Conservation (phyloP, 257 asterid genomes). For the Solanum paucissectum region DNA sequence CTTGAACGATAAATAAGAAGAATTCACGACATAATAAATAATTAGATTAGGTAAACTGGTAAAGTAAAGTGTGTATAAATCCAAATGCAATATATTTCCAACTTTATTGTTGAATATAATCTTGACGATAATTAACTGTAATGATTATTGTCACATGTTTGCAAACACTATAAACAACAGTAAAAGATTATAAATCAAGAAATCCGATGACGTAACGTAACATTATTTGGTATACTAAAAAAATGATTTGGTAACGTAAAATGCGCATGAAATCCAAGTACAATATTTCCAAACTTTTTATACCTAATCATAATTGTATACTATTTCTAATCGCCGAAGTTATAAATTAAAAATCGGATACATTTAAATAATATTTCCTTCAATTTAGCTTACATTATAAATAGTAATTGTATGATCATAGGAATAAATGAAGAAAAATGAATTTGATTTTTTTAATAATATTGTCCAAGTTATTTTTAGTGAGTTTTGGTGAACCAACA, state of each 20-base stretch:
- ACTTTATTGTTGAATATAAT: not conserved
- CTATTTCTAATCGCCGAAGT: too few relatives aligned
- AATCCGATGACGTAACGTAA: too few relatives aligned
- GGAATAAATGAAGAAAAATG: too few relatives aligned
- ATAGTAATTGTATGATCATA: too few relatives aligned
- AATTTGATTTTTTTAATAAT: not conserved
- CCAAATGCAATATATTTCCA: not conserved
- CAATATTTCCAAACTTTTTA: not conserved
- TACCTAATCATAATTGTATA: not conserved
- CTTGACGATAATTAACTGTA: not conserved
- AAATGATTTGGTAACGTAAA: too few relatives aligned
- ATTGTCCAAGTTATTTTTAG: not conserved
- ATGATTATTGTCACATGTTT: not conserved
- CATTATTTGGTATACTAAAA: not conserved
- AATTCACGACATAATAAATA: not conserved
- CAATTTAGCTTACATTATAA: too few relatives aligned
- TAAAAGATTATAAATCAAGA: too few relatives aligned
- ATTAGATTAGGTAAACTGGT: not conserved
- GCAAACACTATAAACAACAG: not conserved
- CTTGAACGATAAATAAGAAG: not conserved
- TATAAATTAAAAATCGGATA: too few relatives aligned
- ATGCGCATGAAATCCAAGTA: not conserved
- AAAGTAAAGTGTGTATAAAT: not conserved
- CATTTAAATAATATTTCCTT: too few relatives aligned
- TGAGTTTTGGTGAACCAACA: slow-evolving; percentile 11